Base-by-base conservation (phyloP, 169 alveolate species). In the Eimeria tenella region DNA sequence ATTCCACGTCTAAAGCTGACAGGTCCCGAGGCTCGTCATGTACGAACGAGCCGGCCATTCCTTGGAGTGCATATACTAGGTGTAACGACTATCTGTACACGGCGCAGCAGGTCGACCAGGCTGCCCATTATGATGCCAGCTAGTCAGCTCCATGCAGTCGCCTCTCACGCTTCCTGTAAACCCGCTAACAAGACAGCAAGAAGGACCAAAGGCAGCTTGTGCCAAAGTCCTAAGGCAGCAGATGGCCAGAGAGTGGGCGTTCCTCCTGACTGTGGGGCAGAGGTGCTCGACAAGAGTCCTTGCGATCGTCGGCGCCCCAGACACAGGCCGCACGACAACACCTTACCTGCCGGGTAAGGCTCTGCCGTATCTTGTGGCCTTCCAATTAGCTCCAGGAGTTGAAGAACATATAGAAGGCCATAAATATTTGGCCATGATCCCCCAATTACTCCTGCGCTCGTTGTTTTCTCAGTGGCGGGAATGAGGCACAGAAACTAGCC, bases 31-130 rank as follows among this genome's bases (percentile, higher is more conserved):
- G 52, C 79, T 42, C 65, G 62, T 50, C 81, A 49, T 84, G 53
- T 49, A 84, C 92, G 17, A 84, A 63, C 68, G 81, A 56, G 65
- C 81, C 50, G 65, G 81, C 79, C 92, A 84, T 84, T 42, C 79
- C 81, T 63, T 60, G n/a, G n/a, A 42, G 8, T 42, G 6, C 21
- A 63, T 6, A 49, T 17, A n/a, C 4, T 4, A 4, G 8, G 23
- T 11, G 7, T 17, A 52, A 50, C 19, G 1, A 19, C 65, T 15
- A 42, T 23, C 79, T 60, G 52, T 49, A 42, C 68, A 42, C 63
- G 70, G 63, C 81, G 21, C 92, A 63, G 23, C 81, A 56, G 19
- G 63, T 50, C 19, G 63, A 13, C 53, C 49, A 5, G 52, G 42
- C 4, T 50, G 63, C 49, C 4, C 68, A 75, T 75, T 75, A 75